Percentiles rank a stretch among this genome's conserved stretches.
Conservation (phyloP, 768 basidiomycete species). For the Russula olivacea region DNA sequence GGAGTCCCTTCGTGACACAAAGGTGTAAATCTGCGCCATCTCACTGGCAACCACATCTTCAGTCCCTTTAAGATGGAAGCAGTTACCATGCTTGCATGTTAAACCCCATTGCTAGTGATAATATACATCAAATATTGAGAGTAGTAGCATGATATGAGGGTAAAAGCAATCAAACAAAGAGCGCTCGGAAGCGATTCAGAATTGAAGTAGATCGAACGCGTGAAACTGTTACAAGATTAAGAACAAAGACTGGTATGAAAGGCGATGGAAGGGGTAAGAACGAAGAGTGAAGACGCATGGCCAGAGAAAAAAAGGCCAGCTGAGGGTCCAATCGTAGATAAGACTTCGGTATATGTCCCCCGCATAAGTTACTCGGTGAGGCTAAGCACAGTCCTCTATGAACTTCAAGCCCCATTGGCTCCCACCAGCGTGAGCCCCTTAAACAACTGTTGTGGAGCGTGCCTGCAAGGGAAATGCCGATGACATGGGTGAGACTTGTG, state of each 20-base stretch:
- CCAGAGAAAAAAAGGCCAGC: background rate
- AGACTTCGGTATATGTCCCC: background rate
- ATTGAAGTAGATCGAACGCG: constrained; percentile 14
- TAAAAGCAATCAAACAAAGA: constrained; percentile 14
- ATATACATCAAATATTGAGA: constrained; percentile 25
- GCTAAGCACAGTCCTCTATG: background rate
- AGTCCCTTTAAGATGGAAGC: constrained; percentile 7
- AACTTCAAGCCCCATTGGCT: background rate
- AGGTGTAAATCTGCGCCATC: background rate
- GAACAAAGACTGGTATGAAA: background rate
- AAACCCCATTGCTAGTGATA: constrained; percentile 22
- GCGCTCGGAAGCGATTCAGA: constrained; percentile 9
- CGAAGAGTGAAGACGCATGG: background rate
- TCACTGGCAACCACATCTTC: background rate
- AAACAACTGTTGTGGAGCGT: constrained; percentile 25
- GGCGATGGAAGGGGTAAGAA: background rate
- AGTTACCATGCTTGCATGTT: constrained; percentile 9
- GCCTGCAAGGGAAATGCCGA: constrained; percentile 62
- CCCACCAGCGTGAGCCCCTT: background rate
- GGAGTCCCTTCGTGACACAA: background rate
- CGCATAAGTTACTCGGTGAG: background rate
- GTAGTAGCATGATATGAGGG: constrained; percentile 10
- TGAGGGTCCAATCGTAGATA: background rate
- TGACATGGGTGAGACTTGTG: constrained; percentile 70
- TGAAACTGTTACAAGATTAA: constrained; percentile 11